Evolutionary conservation across 1,284 basidiomycete species (phyloP).

Genomic region (Meripilus lineatus): DNA sequence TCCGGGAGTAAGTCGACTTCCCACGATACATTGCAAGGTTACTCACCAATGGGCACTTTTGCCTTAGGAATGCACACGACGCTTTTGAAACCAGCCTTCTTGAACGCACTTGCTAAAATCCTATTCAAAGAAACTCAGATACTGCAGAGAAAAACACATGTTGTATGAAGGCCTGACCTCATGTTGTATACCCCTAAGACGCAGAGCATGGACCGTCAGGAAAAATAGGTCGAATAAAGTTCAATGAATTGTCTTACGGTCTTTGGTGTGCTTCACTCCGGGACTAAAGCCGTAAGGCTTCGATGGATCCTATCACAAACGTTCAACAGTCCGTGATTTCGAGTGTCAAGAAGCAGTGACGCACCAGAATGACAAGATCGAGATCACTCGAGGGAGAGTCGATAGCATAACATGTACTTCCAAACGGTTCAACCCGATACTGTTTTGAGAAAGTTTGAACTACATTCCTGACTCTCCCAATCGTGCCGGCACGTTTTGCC

Average conservation of each 20-base stretch:
- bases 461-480: conserved; percentile 7
- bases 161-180: conserved; percentile 3
- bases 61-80: conserved; percentile 31
- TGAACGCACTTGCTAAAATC: conserved; percentile 27
- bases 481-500: conserved; percentile 4
- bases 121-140: conserved; percentile 19
- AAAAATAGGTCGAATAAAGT: neutral
- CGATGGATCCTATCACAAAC: conserved; percentile 9
- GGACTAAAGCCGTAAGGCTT: conserved; percentile 5
- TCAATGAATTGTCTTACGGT: neutral
- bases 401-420: conserved; percentile 22
- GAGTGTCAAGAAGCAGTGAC: conserved; percentile 3
- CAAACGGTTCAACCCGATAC: conserved; percentile 18
- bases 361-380: conserved; percentile 22
- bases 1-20: neutral
- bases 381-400: conserved; percentile 19
- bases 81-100: conserved; percentile 31
- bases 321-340: neutral
- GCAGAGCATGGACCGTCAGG: neutral
- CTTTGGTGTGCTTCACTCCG: neutral
- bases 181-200: conserved; percentile 13
- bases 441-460: neutral
- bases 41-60: conserved; percentile 48
- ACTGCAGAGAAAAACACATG: neutral
- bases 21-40: neutral